Evolutionary conservation across 2,329 filamentous ascomycete species (phyloP).

Genomic region (Diaporthe humulicola): DNA sequence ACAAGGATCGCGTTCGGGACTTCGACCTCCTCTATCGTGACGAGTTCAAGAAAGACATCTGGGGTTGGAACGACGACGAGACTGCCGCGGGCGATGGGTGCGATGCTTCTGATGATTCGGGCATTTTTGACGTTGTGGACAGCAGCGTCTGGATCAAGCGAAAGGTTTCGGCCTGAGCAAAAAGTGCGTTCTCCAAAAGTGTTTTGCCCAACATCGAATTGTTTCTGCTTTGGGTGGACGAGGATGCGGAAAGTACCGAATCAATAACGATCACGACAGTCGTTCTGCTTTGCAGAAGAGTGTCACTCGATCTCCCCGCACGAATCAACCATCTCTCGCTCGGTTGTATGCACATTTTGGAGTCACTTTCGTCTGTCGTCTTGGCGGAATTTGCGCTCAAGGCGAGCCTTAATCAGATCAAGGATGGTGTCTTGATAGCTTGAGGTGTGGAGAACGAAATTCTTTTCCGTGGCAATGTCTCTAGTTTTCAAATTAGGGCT

Average conservation of each 20-base stretch:
- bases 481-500: too few species aligned
- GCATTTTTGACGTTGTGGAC: slow-evolving; percentile 14
- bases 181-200: not conserved
- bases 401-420: not conserved
- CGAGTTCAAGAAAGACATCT: slow-evolving; percentile 32
- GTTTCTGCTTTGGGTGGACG: not conserved
- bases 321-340: not conserved
- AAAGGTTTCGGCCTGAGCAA: not conserved
- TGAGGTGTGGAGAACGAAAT: not conserved
- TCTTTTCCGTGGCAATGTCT: too few species aligned
- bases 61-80: slow-evolving; percentile 30
- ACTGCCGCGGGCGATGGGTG: not conserved
- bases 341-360: not conserved
- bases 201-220: not conserved
- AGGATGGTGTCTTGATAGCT: not conserved
- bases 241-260: not conserved
- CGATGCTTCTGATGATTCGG: slow-evolving; percentile 17
- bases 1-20: slow-evolving; percentile 19
- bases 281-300: not conserved
- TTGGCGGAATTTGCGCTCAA: not conserved
- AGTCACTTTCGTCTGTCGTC: not conserved
- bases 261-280: not conserved
- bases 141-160: not conserved
- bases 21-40: slow-evolving; percentile 22
- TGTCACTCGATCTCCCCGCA: not conserved